phyloP scores from a whole-genome alignment of 345 rosid genomes.

The Citrus medica region DNA sequence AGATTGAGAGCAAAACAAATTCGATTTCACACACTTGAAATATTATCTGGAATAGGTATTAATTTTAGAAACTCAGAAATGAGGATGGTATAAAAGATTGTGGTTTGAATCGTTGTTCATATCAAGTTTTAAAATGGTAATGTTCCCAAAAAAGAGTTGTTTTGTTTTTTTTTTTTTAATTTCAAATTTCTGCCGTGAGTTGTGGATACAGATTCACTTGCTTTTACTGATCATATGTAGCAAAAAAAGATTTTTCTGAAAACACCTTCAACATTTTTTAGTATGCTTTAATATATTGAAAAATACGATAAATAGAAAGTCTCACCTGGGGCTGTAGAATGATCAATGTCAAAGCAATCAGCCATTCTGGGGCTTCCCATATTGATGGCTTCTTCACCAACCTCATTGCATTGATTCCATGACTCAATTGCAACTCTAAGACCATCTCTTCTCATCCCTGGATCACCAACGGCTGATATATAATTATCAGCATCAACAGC shows the following conservation, averaged over 20 bases:
- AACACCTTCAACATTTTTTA: not conserved
- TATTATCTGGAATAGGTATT: too few relatives aligned
- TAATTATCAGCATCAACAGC: constrained; percentile 1
- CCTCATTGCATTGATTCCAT: constrained; percentile 41
- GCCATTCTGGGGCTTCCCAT: constrained; percentile 38
- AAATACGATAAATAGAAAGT: not conserved
- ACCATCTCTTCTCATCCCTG: constrained; percentile 34
- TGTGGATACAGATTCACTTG: not conserved
- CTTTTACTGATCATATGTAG: not conserved
- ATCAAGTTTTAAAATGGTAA: too few relatives aligned
- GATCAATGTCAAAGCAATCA: constrained; percentile 31
- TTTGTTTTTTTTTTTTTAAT: too few relatives aligned
- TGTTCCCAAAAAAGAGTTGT: not conserved
- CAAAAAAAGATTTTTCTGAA: not conserved
- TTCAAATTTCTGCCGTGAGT: too few relatives aligned
- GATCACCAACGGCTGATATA: constrained; percentile 31
- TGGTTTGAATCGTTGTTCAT: too few relatives aligned
- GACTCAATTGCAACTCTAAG: constrained; percentile 29
- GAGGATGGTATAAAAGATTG: too few relatives aligned
- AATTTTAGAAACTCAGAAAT: too few relatives aligned
- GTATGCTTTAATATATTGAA: not conserved
- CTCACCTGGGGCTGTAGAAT: constrained; percentile 7
- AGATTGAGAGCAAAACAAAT: too few relatives aligned
- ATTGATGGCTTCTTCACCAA: constrained; percentile 25
- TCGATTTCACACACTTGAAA: too few relatives aligned